Conservation (phyloP, 768 basidiomycete genomes). For the Russula lepida region DNA sequence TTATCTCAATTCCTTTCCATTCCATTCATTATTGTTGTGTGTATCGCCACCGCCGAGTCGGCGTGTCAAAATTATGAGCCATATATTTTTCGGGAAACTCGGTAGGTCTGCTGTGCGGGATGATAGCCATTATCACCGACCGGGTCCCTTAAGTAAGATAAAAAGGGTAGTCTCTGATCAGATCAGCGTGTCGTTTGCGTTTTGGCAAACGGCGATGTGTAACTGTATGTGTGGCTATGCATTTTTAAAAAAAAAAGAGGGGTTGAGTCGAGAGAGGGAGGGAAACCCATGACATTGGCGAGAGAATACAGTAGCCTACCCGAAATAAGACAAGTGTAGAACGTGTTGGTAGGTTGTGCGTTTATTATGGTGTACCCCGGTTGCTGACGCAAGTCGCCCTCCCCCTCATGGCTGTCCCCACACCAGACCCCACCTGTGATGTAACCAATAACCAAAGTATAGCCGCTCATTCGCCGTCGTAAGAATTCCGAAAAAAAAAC, state of each 20-base stretch:
- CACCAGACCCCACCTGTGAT: not conserved
- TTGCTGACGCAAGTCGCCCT: not conserved
- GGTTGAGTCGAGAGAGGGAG: no score
- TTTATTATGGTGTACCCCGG: not conserved
- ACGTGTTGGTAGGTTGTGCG: not conserved
- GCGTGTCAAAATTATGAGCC: not conserved
- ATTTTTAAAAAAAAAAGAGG: not conserved
- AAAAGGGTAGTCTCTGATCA: not conserved
- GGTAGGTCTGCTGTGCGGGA: not conserved
- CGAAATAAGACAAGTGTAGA: not conserved
- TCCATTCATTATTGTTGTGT: not conserved
- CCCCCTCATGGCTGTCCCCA: not conserved
- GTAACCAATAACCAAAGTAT: no score
- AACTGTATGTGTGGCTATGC: not conserved
- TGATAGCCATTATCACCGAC: not conserved
- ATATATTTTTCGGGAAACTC: no score
- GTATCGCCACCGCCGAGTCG: not conserved
- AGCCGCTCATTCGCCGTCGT: not conserved
- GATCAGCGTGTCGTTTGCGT: no score
- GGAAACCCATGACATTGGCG: not conserved
- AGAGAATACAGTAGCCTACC: not conserved
- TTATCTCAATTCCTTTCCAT: not conserved
- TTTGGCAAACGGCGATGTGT: not conserved
- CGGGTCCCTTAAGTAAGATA: not conserved
- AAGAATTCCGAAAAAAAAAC: not conserved